Evolutionary conservation across 2,329 filamentous ascomycete genomes (phyloP).

Genomic region (Alternaria viburni): DNA sequence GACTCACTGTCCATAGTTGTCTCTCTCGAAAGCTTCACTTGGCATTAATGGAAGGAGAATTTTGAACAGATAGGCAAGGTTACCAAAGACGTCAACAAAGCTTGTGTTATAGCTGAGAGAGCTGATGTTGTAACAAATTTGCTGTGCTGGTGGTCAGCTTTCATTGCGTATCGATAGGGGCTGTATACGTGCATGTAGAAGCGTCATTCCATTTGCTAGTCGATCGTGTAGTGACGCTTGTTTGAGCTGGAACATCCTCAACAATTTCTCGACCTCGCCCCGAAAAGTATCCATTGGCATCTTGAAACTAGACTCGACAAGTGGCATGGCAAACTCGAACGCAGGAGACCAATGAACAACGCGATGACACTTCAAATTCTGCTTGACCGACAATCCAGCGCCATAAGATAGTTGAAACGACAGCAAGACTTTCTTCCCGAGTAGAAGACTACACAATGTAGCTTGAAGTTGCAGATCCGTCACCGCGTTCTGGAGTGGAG

Average conservation of each 20-base stretch:
- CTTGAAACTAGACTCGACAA: accelerated
- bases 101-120: no score
- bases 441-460: not conserved
- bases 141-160: not conserved
- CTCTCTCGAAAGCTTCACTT: not conserved
- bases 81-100: no score
- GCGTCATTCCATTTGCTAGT: not conserved
- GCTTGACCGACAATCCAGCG: not conserved
- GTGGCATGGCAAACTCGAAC: accelerated
- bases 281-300: not conserved
- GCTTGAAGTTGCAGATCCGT: not conserved
- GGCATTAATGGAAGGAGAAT: not conserved
- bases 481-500: not conserved
- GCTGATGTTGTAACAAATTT: not conserved
- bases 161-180: accelerated
- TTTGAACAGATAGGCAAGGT: not conserved
- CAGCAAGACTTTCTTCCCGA: not conserved
- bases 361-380: not conserved
- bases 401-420: not conserved
- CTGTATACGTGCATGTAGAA: not conserved
- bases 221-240: not conserved
- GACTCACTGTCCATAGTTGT: accelerated
- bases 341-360: not conserved
- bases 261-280: not conserved
- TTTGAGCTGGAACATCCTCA: not conserved